Evolutionary conservation across 2,329 filamentous ascomycete species (phyloP).

Genomic region (Lasiodiplodia sp.): DNA sequence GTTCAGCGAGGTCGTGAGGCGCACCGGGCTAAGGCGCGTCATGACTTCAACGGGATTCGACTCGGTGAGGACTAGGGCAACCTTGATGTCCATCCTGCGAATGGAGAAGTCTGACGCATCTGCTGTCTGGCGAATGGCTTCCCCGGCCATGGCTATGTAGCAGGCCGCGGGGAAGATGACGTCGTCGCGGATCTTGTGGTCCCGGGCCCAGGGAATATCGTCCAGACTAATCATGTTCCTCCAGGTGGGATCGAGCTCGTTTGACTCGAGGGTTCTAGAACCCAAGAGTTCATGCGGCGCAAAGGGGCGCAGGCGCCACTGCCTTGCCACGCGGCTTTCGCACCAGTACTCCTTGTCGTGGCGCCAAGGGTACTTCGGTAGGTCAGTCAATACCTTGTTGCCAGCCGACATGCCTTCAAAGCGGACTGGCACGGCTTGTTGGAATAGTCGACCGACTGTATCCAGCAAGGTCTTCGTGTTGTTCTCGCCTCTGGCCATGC

Average conservation of each 20-base stretch:
- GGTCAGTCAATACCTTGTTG: not conserved
- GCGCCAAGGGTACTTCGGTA: slow-evolving; percentile 32
- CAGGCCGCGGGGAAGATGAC: slow-evolving; percentile 12
- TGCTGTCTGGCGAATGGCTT: slow-evolving; percentile 35
- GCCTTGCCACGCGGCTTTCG: slow-evolving; percentile 30
- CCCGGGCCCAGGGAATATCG: slow-evolving; percentile 52
- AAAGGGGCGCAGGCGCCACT: slow-evolving; percentile 23
- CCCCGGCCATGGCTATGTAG: slow-evolving; percentile 38
- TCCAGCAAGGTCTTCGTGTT: not conserved
- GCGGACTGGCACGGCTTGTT: not conserved
- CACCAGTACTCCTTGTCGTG: slow-evolving; percentile 31
- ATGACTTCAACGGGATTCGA: slow-evolving; percentile 30
- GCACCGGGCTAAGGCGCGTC: slow-evolving; percentile 29
- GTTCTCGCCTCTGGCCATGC: slow-evolving; percentile 34
- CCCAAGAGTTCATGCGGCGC: slow-evolving; percentile 38
- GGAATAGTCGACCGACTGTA: slow-evolving; percentile 22
- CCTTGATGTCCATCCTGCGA: slow-evolving; percentile 28
- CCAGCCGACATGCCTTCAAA: not conserved
- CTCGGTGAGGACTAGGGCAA: slow-evolving; percentile 30
- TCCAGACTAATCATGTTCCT: slow-evolving; percentile 41
- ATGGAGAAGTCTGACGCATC: slow-evolving; percentile 9
- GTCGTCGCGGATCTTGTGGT: slow-evolving; percentile 44
- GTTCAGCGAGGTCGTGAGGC: slow-evolving; percentile 32
- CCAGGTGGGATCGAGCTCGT: slow-evolving; percentile 42
- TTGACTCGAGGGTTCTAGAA: slow-evolving; percentile 35